A percentile compares a stretch with the other conserved stretches of the same genome.
Evolutionary conservation across 805 yeast species (phyloP).

Genomic region (Priceomyces haplophilus): DNA sequence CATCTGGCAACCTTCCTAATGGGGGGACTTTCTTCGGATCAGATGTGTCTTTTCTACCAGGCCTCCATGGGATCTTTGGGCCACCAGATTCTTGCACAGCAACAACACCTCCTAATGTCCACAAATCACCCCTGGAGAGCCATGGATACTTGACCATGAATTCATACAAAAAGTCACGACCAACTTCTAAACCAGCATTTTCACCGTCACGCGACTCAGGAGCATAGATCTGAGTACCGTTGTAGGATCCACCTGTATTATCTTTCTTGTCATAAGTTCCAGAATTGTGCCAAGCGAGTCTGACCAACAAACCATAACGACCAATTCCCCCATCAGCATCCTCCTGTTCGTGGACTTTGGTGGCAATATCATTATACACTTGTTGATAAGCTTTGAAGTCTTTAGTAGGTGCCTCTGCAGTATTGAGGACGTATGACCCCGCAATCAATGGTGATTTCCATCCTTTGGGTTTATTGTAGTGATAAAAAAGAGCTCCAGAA

Average conservation of each 20-base stretch:
- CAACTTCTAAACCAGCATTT: constrained; percentile 62
- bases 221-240: constrained; percentile 35
- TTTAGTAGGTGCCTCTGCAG: constrained; percentile 33
- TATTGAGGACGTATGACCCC: constrained; percentile 25
- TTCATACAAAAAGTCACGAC: constrained; percentile 54
- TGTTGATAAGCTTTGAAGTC: constrained; percentile 55
- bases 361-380: constrained; percentile 72
- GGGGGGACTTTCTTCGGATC: constrained; percentile 53
- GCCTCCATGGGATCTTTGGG: constrained; percentile 76
- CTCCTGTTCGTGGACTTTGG: constrained; percentile 47
- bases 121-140: constrained; percentile 76
- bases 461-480: constrained; percentile 10
- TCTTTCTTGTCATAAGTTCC: constrained; percentile 29
- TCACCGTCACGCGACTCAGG: constrained; percentile 37
- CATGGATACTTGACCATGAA: constrained; percentile 59
- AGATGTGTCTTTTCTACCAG: constrained; percentile 67
- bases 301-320: constrained; percentile 32
- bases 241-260: constrained; percentile 35
- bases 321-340: constrained; percentile 39
- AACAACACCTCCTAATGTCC: constrained; percentile 74
- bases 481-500: constrained; percentile 21
- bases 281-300: constrained; percentile 40
- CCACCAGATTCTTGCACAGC: constrained; percentile 80
- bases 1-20: constrained; percentile 74
- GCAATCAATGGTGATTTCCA: constrained; percentile 11